Conservation (phyloP, 106 monocot species). For the Acorus calamus region DNA sequence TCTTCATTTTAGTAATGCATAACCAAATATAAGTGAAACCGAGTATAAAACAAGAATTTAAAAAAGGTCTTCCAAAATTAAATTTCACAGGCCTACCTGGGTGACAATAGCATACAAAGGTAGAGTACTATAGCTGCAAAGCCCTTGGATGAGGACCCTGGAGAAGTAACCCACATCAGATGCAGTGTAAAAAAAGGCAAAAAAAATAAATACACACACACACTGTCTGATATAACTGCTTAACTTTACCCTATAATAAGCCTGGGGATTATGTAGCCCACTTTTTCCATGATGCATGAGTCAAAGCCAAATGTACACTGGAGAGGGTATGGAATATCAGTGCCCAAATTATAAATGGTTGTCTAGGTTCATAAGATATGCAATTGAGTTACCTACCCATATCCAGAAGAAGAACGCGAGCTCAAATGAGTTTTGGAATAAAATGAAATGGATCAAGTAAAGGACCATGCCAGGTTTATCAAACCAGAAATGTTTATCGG, state of each 20-base stretch:
- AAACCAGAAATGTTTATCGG: slow-evolving; percentile 81
- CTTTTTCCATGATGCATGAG: slow-evolving; percentile 75
- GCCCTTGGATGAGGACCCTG: slow-evolving; percentile 45
- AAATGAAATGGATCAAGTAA: slow-evolving; percentile 71
- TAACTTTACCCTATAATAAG: slow-evolving; percentile 53
- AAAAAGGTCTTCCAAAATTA: neutral
- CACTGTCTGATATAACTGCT: neutral
- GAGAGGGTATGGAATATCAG: neutral
- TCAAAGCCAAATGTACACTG: slow-evolving; percentile 60
- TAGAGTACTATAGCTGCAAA: slow-evolving; percentile 58
- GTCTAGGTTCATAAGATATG: neutral
- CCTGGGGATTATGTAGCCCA: slow-evolving; percentile 53
- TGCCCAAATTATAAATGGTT: neutral
- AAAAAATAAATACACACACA: too few relatives aligned
- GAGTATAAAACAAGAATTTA: neutral
- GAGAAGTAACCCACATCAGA: neutral
- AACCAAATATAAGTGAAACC: neutral
- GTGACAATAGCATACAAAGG: slow-evolving; percentile 63
- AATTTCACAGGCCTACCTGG: slow-evolving; percentile 24
- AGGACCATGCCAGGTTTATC: slow-evolving; percentile 45
- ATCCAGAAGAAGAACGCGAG: slow-evolving; percentile 90
- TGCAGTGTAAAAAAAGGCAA: neutral
- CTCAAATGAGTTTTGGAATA: slow-evolving; percentile 93
- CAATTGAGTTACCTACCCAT: slow-evolving; percentile 29
- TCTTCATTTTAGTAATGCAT: slow-evolving; percentile 4